Evolutionary conservation across 169 alveolate genomes (phyloP).

Genomic region (Plasmodium blacklocki): DNA sequence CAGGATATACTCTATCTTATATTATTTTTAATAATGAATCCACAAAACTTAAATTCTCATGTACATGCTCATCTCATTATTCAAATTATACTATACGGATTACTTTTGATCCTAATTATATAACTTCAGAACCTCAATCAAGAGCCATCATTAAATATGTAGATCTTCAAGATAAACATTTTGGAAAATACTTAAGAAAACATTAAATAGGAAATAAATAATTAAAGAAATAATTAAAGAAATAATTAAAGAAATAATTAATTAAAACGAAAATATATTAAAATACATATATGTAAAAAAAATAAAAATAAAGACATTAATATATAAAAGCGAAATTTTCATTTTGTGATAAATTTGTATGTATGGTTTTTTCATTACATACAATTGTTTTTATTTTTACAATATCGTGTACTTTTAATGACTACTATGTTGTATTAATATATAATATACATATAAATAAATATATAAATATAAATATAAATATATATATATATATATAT

Average conservation of each 20-base stretch:
- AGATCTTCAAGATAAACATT: conserved; percentile 3
- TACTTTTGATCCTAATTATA: conserved; percentile 9
- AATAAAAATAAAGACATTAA: too few relatives aligned
- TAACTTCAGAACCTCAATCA: conserved; percentile 1
- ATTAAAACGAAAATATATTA: neutral
- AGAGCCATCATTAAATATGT: conserved; percentile 25
- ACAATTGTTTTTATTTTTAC: too few relatives aligned
- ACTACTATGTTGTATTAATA: too few relatives aligned
- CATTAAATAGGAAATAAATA: neutral
- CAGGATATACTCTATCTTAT: conserved; percentile 44
- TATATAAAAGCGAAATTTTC: too few relatives aligned
- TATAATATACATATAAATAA: too few relatives aligned
- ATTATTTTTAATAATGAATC: conserved; percentile 18
- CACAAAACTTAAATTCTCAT: conserved; percentile 22
- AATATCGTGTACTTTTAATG: too few relatives aligned
- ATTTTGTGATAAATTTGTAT: too few relatives aligned
- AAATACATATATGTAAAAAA: conserved; percentile 5
- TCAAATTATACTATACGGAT: conserved; percentile 27
- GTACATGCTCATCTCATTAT: conserved; percentile 18
- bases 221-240: neutral
- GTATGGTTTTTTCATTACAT: too few relatives aligned
- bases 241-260: neutral
- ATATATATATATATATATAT: too few relatives aligned
- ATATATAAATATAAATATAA: too few relatives aligned
- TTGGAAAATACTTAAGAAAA: conserved; percentile 8